Evolutionary conservation across 768 basidiomycete genomes (phyloP), one percentile per base, ranked within the genome.

Genomic region (Leccinum subgranulosum): DNA sequence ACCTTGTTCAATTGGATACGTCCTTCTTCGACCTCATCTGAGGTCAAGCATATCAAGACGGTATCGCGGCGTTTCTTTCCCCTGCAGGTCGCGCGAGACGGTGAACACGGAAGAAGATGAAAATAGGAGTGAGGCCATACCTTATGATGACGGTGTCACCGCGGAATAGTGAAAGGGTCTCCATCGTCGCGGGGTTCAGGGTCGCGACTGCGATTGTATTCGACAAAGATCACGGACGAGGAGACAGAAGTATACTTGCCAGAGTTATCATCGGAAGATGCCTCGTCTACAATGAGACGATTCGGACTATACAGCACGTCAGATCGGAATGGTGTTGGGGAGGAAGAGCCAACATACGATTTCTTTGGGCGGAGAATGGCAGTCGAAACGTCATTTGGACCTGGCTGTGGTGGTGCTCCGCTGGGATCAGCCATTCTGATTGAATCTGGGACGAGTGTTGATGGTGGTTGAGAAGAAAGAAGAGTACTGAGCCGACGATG

Each of bases 1-100:
- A 99, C 97, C 76, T 98, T 98, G 87, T 99, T 99, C 77, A 99
- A 79, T 68, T 97, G 95, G 61, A 99, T 95, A 72, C 92, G 92
- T 57, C 97, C 96, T 75, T 98, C 97, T 66, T 98, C 97, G 60
- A 98, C 92, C 60, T 96, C 93, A 68, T 98, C 97, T 41, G 90
- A 91, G 69, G 89, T 90, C 69, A 99, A 75, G 69, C 94, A 97
- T 72, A 98, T 98, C 60, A 99, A 87, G 45, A 99, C 97, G 8
- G 96, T 98, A 67, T 98, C 95, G 66, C 90, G 87, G 69, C 97
- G 87, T 80, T 97, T 95, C 84, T 98, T 98, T 49, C 97, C 96
- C 59, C 95, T 94, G 51, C 41, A 52, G 25, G 17, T 46, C 54
- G 43, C 19, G 56, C 58, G 43, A 59, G 36, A 33, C 2, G 15